Base-by-base conservation (phyloP, 169 alveolate species). In the Hammondia hammondi region DNA sequence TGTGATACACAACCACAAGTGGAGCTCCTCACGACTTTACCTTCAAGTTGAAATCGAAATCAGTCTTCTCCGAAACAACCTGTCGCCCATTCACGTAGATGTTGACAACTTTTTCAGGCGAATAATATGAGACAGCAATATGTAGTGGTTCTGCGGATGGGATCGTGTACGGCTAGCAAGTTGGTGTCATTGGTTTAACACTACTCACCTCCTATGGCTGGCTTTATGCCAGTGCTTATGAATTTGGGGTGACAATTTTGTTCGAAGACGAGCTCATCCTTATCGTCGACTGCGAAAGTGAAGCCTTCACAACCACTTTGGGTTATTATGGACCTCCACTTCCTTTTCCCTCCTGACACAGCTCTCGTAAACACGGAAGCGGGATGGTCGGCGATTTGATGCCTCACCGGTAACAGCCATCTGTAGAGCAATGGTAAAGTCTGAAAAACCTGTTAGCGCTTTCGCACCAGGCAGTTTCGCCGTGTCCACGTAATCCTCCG, bases 261-360 rank as follows among this genome's bases (percentile, higher is more conserved):
- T 91, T 97, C 98, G 52, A 97, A 81, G 67, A 96, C 94, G 43
- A 97, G 91, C 70, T 97, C 98, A 27, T 97, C 98, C 81, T 87
- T 90, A 91, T 97, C 96, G 94, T 96, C 97, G 24, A 97, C 90
- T 19, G 97, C 96, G 24, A 97, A 93, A 73, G 95, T 89, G 43
- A 97, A 91, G 19, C 99, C 99, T 14, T 97, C 98, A 94, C 99
- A 97, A 46, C 94, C 92, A 92, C 97, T 94, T 77, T 94, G 97
- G 85, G 97, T 89, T 21, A 96, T 73, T 5, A 96, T 29, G 35
- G 97, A 88, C 71, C 97, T 92, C 96, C 96, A 89, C 19, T 85
- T 93, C 21, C 43, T 43, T 82, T 91, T 57, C 29, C 96, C 95
- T 27, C 94, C 95, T 90, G 43, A 29, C 43, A 24, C 35, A 61